Base-by-base conservation (phyloP, 164 flowering plant species). In the Tetracentron sinense region DNA sequence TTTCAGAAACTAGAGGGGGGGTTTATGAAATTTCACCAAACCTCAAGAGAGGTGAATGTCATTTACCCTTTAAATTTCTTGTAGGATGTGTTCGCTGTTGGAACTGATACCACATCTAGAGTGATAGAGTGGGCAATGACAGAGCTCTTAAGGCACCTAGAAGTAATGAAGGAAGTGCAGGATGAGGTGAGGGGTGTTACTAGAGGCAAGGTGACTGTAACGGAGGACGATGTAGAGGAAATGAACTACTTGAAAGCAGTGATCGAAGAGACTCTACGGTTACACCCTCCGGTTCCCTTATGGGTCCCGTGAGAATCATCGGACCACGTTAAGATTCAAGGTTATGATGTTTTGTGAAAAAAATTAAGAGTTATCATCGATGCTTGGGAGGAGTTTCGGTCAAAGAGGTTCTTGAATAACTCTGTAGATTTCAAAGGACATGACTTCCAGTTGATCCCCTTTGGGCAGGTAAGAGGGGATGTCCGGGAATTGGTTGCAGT, bases 41-140 rank as follows among this genome's bases (percentile, higher is more conserved):
- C n/a, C n/a, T n/a, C n/a, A n/a, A n/a, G n/a, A n/a, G n/a, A n/a
- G n/a, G n/a, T n/a, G n/a, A n/a, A n/a, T n/a, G n/a, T n/a, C n/a
- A n/a, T n/a, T n/a, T n/a, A n/a, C n/a, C n/a, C n/a, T n/a, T n/a
- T n/a, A n/a, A n/a, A n/a, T 21, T 46, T 17, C 28, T 1, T 58
- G 30, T 50, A 84, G 85, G 83, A 81, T 27, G 63, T 75, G 70
- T 74, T 78, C 61, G 56, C 74, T 0, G 83, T 67, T n/a, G 87
- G 85, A 62, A 83, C 77, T 7, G 82, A 76, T 50, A 79, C 87
- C 0, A 56, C 74, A 17, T 51, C 68, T 22, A 42, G 76, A n/a
- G 25, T 67, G 0, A 2, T 81, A 26, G 82, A 74, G 46, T 82
- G 89, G 89, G 49, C 74, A 15, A 78, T 82, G 77, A 25, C 84